These are phyloP conservation scores for Thraustochytrium striatum DNA, from an alignment of 352 stramenopile species.

Conservation along the genomic window DNA sequence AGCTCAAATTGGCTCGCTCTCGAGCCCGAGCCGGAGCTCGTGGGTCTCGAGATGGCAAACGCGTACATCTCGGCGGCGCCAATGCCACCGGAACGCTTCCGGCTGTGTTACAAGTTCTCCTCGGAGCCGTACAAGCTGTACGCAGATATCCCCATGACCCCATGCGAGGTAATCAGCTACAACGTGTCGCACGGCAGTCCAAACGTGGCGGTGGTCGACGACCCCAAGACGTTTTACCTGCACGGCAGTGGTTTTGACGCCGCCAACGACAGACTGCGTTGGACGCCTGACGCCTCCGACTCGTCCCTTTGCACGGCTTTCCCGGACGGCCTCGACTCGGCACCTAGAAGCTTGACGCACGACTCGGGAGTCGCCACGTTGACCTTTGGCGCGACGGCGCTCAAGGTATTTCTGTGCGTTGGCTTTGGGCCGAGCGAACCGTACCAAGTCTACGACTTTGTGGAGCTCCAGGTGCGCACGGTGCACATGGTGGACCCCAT, in stretches of 20 bases:
- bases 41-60: background rate
- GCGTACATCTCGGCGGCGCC: background rate
- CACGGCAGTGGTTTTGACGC: constrained; percentile 14
- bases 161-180: constrained; percentile 9
- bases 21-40: background rate
- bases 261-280: background rate
- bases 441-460: background rate
- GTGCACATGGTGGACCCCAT: background rate
- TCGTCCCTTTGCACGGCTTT: background rate
- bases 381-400: background rate
- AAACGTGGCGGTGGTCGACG: background rate
- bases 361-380: background rate
- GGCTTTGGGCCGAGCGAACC: background rate
- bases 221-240: constrained; percentile 14
- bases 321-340: background rate
- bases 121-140: background rate
- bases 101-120: constrained; percentile 1
- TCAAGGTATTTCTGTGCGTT: background rate
- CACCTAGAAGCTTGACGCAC: background rate
- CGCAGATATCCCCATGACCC: background rate
- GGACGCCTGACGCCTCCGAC: background rate
- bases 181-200: constrained; percentile 1
- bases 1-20: background rate
- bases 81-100: background rate
- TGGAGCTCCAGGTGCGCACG: background rate